A percentile compares a stretch with the other conserved stretches of the same genome.
phyloP scores from a whole-genome alignment of 1,284 basidiomycete species.

The Irpex rosettiformis region DNA sequence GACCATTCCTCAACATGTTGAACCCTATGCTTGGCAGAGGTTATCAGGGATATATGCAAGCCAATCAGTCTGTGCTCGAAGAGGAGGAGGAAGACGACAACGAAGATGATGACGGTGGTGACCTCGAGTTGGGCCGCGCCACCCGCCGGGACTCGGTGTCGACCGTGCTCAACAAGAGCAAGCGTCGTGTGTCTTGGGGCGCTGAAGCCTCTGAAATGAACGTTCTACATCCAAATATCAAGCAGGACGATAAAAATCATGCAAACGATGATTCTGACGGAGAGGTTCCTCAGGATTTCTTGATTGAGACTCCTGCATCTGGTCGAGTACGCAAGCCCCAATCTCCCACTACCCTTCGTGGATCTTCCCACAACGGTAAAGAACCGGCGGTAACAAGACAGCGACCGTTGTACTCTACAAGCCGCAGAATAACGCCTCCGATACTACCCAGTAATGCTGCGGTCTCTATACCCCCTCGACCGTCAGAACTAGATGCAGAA shows the following conservation, averaged over 20 bases:
- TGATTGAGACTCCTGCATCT: conserved; percentile 62
- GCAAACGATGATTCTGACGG: conserved; percentile 68
- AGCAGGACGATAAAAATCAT: conserved; percentile 51
- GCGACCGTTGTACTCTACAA: conserved; percentile 22
- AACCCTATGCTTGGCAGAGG: conserved; percentile 69
- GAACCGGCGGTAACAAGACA: conserved; percentile 24
- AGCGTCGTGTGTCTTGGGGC: conserved; percentile 55
- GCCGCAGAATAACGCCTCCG: conserved; percentile 19
- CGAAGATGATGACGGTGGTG: conserved; percentile 40
- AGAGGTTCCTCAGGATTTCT: conserved; percentile 79
- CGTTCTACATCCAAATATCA: conserved; percentile 62
- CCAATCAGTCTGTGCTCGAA: conserved; percentile 61
- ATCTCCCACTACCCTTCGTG: conserved; percentile 30
- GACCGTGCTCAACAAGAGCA: conserved; percentile 34
- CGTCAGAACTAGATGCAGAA: conserved; percentile 56
- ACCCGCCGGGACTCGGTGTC: conserved; percentile 24
- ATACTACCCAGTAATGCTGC: conserved; percentile 33
- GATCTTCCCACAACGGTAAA: conserved; percentile 35
- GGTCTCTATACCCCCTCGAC: conserved; percentile 58
- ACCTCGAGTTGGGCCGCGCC: conserved; percentile 48
- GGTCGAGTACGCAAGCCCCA: conserved; percentile 18
- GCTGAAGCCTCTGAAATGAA: conserved; percentile 51
- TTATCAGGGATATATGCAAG: conserved; percentile 67
- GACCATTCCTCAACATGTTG: conserved; percentile 76
- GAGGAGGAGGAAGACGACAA: conserved; percentile 59